These are phyloP conservation scores for Globisporangium abappressorium DNA, from an alignment of 352 stramenopile species.

Conservation along the genomic window DNA sequence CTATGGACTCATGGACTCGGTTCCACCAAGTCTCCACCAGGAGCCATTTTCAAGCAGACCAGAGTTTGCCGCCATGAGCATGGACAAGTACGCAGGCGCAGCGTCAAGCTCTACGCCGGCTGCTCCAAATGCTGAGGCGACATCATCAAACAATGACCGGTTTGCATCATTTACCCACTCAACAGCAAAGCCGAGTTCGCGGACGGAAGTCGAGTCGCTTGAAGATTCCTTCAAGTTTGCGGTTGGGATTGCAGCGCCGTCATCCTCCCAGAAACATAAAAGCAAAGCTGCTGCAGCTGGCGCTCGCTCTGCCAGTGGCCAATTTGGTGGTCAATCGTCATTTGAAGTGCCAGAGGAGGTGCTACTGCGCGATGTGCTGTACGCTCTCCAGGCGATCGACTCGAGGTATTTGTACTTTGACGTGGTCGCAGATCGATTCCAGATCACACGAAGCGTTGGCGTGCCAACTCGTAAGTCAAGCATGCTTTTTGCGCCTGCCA, in stretches of 20 bases:
- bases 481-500: not conserved
- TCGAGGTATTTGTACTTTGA: constrained; percentile 89
- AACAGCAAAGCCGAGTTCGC: constrained; percentile 17
- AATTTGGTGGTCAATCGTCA: constrained; percentile 23
- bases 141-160: constrained; percentile 11
- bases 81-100: constrained; percentile 9
- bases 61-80: constrained; percentile 6
- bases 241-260: constrained; percentile 46
- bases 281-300: constrained; percentile 11
- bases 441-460: constrained; percentile 71
- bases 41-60: not conserved
- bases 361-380: constrained; percentile 90
- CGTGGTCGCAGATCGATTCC: constrained; percentile 64
- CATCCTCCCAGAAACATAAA: constrained; percentile 30
- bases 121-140: not conserved
- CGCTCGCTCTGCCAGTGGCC: constrained; percentile 2
- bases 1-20: constrained; percentile 65
- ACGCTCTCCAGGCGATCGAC: constrained; percentile 92
- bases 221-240: constrained; percentile 82
- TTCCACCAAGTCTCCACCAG: constrained; percentile 9
- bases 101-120: not conserved
- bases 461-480: constrained; percentile 70
- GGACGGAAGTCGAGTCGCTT: constrained; percentile 48
- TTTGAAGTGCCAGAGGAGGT: constrained; percentile 85
- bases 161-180: not conserved